phyloP scores from a whole-genome alignment of 106 monocot species.

The Dendrobium chrysotoxum region DNA sequence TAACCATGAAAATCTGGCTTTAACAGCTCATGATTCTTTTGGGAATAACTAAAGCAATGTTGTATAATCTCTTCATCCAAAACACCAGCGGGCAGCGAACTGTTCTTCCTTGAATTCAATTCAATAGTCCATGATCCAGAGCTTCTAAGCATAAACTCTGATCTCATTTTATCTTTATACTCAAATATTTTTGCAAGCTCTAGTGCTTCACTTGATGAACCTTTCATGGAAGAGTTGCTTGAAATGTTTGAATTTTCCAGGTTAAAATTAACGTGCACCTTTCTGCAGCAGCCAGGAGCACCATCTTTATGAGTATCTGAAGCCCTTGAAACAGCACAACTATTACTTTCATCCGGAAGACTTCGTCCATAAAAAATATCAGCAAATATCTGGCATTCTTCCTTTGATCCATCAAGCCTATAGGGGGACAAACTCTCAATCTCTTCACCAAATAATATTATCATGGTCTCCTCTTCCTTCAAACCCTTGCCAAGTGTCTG shows the following conservation, averaged over 20 bases:
- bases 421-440: conserved; percentile 13
- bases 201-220: background rate
- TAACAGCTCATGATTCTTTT: background rate
- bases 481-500: conserved; percentile 8
- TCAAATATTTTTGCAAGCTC: background rate
- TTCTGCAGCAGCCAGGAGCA: background rate
- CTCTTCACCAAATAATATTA: conserved; percentile 45
- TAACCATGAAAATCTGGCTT: background rate
- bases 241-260: conserved; percentile 3
- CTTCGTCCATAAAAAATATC: conserved; percentile 35
- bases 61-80: conserved; percentile 1
- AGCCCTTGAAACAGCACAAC: conserved; percentile 5
- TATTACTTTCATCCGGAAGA: background rate
- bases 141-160: no score
- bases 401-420: conserved; percentile 34
- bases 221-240: conserved; percentile 8
- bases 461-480: conserved; percentile 10
- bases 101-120: conserved; percentile 1
- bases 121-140: no score
- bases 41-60: background rate
- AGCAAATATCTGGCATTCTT: conserved; percentile 48
- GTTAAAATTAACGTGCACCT: background rate
- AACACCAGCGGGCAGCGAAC: background rate
- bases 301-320: conserved; percentile 3
- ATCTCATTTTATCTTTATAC: no score